Conservation (phyloP, 2,329 filamentous ascomycete genomes). For the Orbilia ellipsospora region DNA sequence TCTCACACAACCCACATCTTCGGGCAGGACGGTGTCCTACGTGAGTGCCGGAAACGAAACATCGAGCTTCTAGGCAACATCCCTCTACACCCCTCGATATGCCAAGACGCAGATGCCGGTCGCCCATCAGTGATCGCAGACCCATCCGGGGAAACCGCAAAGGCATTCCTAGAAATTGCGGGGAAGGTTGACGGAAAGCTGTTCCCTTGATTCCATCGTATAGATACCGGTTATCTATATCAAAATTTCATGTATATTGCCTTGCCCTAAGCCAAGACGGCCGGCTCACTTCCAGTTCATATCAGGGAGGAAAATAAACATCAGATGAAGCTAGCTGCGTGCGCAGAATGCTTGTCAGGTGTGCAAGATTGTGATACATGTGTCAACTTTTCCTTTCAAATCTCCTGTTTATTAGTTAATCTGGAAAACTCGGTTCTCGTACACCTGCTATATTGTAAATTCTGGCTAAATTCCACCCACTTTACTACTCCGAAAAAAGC, state of each 20-base stretch:
- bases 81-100: slow-evolving; percentile 85
- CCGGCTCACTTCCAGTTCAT: too few relatives aligned
- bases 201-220: slow-evolving; percentile 36
- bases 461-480: slow-evolving; percentile 54
- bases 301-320: too few relatives aligned
- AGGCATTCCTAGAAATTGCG: slow-evolving; percentile 78
- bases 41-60: slow-evolving; percentile 76
- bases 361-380: slow-evolving; percentile 23
- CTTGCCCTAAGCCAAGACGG: too few relatives aligned
- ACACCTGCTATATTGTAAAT: slow-evolving; percentile 12
- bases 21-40: slow-evolving; percentile 72
- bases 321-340: slow-evolving; percentile 10
- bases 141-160: slow-evolving; percentile 77
- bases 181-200: slow-evolving; percentile 63
- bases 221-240: slow-evolving; percentile 18
- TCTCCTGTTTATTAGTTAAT: background rate
- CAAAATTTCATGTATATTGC: slow-evolving; percentile 19
- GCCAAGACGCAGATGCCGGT: slow-evolving; percentile 85
- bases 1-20: slow-evolving; percentile 80
- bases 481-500: slow-evolving; percentile 47
- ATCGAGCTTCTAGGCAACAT: slow-evolving; percentile 89
- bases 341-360: slow-evolving; percentile 26
- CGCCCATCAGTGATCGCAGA: slow-evolving; percentile 91
- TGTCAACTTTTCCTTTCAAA: slow-evolving; percentile 18
- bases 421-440: slow-evolving; percentile 14